Base-by-base conservation (phyloP, 2,329 filamentous ascomycete species). In the Exophiala calicioides region DNA sequence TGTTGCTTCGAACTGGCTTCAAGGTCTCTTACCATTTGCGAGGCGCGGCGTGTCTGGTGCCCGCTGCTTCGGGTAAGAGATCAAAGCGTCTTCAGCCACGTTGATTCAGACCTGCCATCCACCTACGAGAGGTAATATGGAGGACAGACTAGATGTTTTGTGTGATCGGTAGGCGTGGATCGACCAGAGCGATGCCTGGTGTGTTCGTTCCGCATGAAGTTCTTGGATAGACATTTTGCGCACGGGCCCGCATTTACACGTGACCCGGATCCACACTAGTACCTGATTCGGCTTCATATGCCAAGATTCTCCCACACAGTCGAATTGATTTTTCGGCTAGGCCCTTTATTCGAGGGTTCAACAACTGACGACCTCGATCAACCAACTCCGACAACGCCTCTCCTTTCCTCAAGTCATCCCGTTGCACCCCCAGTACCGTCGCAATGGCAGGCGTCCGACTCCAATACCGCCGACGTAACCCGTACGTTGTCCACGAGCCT, bases 381-480 rank as follows among this genome's bases (percentile, higher is more conserved):
- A 47, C 47, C 6, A 38, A 38, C n/a, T n/a, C n/a, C n/a, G n/a
- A 50, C 36, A 45, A 49, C 48, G 30, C 29, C 27, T 43, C 26
- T 20, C 31, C 23, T 21, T 41, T 15, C 38, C 19, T 50, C 35
- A 12, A 18, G 18, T 24, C 29, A 47, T 34, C 35, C 40, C 27
- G 45, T 39, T 50, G 36, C 36, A 15, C 23, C n/a, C 36, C 33
- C 42, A 56, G 53, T 41, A 56, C 56, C 51, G 53, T 51, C 51
- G 56, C 52, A 53, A 59, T 59, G 57, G 53, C 49, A 51, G 52
- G 52, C 43, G 52, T 56, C 29, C 51, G 57, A 52, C 57, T 59
- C 15, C 53, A 56, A 67, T 82, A 86, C 80, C 83, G 85, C 76
- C 84, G 85, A 72, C 83, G 85, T 72, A 88, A 88, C 78, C 81